Evolutionary conservation across 768 basidiomycete genomes (phyloP), one percentile per base, ranked within the genome.

Genomic region (Leccinellum rugosiceps): DNA sequence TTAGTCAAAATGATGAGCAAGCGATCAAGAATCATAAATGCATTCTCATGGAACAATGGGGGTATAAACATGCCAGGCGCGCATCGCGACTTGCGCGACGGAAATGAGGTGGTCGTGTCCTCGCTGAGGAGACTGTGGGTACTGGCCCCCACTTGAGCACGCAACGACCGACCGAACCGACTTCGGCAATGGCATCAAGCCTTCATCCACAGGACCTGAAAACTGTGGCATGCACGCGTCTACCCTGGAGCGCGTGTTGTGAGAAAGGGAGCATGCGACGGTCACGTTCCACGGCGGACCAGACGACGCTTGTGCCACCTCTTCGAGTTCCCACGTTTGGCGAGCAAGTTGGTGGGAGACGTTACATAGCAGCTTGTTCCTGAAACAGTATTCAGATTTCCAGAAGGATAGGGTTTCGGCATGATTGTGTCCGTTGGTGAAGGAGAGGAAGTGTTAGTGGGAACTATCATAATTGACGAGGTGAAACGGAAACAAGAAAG

Each of bases 231-330:
- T 23, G 1, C 45, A 52, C 17, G 25, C 44, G 13, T 43, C 56
- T 32, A 25, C 53, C 50, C 45, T 58, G 19, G 9, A 32, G 6
- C 1, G 25, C 30, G 8, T 38, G 14, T 30, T 28, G 19, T 43
- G 28, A 17, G 23, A 28, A 43, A n/a, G 4, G 11, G 28, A 32
- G 19, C 30, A 31, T 15, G 50, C 13, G 41, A 14, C 14, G 19
- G 28, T 65, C 46, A 66, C 13, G 45, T 19, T 28, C 43, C 19
- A 10, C 62, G 67, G 45, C 59, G 62, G 17, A 65, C 15, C 6
- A 69, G 68, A 34, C 69, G 69, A 21, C 56, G 65, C 47, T 71
- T 69, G 65, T 62, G 68, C 14, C 53, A 52, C 32, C 19, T 70
- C 25, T 53, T 66, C 19, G 43, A 43, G 14, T 47, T 6, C 21